Evolutionary conservation across 2,329 filamentous ascomycete species (phyloP).

Genomic region (Tetracladium maxilliforme): DNA sequence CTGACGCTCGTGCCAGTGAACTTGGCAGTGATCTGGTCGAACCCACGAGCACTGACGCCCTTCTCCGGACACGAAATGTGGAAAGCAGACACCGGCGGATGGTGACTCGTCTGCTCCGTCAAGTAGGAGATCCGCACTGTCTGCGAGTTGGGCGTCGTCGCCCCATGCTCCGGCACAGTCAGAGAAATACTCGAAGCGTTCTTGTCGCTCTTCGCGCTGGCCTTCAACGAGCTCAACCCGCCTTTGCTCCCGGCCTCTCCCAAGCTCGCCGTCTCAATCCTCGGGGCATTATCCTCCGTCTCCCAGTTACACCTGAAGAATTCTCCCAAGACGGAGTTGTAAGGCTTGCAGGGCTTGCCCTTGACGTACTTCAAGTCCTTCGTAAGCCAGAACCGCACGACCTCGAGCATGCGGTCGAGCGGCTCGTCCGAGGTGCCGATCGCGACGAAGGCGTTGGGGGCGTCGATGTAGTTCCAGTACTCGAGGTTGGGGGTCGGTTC

Average conservation of each 20-base stretch:
- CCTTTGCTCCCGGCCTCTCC: no score
- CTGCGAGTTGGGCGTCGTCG: no score
- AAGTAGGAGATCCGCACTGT: slow-evolving; percentile 78
- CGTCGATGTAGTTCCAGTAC: slow-evolving; percentile 97
- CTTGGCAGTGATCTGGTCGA: slow-evolving; percentile 92
- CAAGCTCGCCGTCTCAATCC: slow-evolving; percentile 30
- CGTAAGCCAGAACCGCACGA: slow-evolving; percentile 94
- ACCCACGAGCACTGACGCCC: slow-evolving; percentile 75
- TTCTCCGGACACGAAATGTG: slow-evolving; percentile 86
- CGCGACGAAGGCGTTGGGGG: slow-evolving; percentile 74
- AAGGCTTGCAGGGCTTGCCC: slow-evolving; percentile 96
- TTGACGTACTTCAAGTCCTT: slow-evolving; percentile 99
- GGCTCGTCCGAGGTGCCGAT: slow-evolving; percentile 84
- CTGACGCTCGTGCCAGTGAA: slow-evolving; percentile 93
- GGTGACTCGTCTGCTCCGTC: slow-evolving; percentile 95
- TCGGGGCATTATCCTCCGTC: slow-evolving; percentile 62
- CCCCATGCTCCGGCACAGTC: no score
- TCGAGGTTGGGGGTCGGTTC: slow-evolving; percentile 95
- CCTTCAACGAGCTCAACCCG: no score
- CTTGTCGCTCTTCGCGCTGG: no score
- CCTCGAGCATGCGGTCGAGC: slow-evolving; percentile 86
- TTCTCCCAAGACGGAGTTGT: slow-evolving; percentile 92
- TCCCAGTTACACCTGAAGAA: slow-evolving; percentile 99
- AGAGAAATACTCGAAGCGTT: no score
- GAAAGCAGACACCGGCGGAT: slow-evolving; percentile 93